phyloP scores from a whole-genome alignment of 306 rosid species.

The Lagenaria siceraria region DNA sequence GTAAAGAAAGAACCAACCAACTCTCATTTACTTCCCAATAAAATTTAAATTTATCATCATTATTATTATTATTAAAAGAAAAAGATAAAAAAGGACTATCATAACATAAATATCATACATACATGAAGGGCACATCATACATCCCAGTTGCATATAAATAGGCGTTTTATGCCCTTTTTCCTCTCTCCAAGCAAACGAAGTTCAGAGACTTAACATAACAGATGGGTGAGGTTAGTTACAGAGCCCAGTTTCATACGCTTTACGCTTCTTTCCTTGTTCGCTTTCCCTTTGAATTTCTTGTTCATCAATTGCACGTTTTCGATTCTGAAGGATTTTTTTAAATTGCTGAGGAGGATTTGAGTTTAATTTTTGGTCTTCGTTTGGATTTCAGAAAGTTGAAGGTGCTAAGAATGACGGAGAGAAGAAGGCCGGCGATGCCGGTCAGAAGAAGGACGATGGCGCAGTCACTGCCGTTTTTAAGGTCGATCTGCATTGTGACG shows the following conservation, averaged over 20 bases:
- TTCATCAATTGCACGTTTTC: neutral
- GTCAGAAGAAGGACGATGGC: constrained; percentile 35
- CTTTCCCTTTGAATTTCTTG: neutral
- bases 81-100: neutral
- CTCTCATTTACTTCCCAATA: neutral
- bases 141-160: neutral
- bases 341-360: neutral
- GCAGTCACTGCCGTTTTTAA: constrained; percentile 34
- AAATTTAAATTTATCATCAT: neutral
- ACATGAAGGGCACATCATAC: neutral
- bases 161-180: neutral
- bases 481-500: constrained; percentile 74
- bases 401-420: constrained; percentile 31
- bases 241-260: neutral
- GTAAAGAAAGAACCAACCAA: neutral
- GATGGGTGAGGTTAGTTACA: constrained; percentile 10
- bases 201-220: neutral
- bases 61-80: no score
- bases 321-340: neutral
- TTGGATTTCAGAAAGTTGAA: constrained; percentile 3
- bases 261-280: neutral
- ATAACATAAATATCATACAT: neutral
- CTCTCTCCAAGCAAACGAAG: neutral
- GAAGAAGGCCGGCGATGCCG: constrained; percentile 49
- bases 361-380: neutral